These are phyloP conservation scores for Aphanomyces astaci DNA, from an alignment of 352 stramenopile genomes.

Conservation along the genomic window DNA sequence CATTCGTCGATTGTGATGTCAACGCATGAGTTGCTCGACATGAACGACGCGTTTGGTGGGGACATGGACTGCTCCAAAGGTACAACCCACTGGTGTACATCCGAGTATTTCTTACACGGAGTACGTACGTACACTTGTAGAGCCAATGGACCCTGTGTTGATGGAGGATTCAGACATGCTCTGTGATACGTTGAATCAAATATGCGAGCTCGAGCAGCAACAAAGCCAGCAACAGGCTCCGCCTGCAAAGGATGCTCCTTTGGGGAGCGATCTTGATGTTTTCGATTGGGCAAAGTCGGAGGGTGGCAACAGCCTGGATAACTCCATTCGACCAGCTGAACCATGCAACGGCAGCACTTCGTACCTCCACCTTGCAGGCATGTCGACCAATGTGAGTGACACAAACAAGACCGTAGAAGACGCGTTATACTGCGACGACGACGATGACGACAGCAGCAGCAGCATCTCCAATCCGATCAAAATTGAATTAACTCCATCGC, in stretches of 20 bases:
- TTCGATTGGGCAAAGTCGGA: slow-evolving; percentile 6
- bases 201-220: slow-evolving; percentile 19
- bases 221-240: not conserved
- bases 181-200: slow-evolving; percentile 17
- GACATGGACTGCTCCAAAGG: not conserved
- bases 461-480: not conserved
- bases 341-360: not conserved
- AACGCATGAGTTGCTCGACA: not conserved
- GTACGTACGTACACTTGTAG: too few species aligned
- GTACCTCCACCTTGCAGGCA: not conserved
- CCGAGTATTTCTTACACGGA: too few species aligned
- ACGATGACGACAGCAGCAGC: slow-evolving; percentile 3
- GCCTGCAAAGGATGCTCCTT: not conserved
- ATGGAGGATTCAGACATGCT: slow-evolving; percentile 12
- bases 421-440: slow-evolving; percentile 19
- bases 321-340: slow-evolving; percentile 11
- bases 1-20: not conserved
- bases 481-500: not conserved
- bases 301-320: not conserved
- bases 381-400: not conserved
- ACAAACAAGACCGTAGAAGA: slow-evolving; percentile 14
- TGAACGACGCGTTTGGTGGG: not conserved
- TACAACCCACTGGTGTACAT: not conserved
- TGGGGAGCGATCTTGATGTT: not conserved
- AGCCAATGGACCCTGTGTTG: slow-evolving; percentile 9